Evolutionary conservation across 768 basidiomycete genomes (phyloP).

Genomic region (Pleurotus tuber-regium): DNA sequence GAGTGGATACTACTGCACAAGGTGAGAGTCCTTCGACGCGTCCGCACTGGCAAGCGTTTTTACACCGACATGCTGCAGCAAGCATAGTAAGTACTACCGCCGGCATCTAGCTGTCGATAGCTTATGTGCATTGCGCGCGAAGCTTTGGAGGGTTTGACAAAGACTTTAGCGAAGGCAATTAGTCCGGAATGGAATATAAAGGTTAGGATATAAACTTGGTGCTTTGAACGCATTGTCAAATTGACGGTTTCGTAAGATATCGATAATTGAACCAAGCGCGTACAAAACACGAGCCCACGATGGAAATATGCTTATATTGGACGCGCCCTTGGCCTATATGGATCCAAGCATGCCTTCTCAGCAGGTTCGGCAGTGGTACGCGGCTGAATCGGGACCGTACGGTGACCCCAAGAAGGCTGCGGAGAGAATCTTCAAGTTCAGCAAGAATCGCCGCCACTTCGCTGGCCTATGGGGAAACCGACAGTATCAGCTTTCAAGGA

Average conservation of each 20-base stretch:
- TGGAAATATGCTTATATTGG: too few species aligned
- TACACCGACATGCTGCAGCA: neutral
- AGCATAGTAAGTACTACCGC: neutral
- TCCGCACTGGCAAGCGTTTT: too few species aligned
- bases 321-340: too few species aligned
- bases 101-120: neutral
- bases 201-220: neutral
- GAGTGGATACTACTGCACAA: neutral
- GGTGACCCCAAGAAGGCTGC: neutral
- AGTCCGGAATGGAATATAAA: conserved; percentile 39
- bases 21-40: neutral
- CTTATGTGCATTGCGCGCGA: too few species aligned
- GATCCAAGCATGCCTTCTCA: neutral
- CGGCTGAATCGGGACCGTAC: neutral
- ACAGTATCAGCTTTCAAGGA: neutral
- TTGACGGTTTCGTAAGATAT: neutral
- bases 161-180: conserved; percentile 32
- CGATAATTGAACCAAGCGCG: neutral
- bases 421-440: neutral
- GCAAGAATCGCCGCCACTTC: neutral
- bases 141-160: conserved; percentile 30
- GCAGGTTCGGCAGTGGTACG: neutral
- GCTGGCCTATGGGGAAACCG: neutral
- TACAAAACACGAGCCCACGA: neutral
- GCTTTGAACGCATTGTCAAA: neutral